Evolutionary conservation across 129 eudicot species (phyloP).

Genomic region (Lonicera japonica): DNA sequence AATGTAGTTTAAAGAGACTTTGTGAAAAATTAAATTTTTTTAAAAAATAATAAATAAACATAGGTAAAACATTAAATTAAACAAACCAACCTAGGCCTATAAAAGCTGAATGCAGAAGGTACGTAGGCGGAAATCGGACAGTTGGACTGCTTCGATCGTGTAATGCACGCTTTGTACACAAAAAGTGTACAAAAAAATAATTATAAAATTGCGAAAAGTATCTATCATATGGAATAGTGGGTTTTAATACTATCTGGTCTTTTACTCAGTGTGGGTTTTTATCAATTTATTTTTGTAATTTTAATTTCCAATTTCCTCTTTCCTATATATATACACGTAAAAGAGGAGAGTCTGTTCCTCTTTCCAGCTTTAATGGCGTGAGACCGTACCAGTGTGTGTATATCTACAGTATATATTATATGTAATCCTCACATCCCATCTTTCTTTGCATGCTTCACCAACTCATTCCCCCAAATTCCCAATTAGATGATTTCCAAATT

Average conservation of each 20-base stretch:
- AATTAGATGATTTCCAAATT: slow-evolving; percentile 20
- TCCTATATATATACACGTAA: slow-evolving; percentile 21
- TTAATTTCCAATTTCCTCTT: slow-evolving; percentile 5
- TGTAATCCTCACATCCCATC: slow-evolving; percentile 34
- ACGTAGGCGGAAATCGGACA: too few species aligned
- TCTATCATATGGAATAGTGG: neutral
- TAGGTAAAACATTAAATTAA: too few species aligned
- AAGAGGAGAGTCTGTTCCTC: slow-evolving; percentile 47
- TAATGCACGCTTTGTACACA: neutral
- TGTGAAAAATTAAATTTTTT: too few species aligned
- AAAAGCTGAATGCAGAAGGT: too few species aligned
- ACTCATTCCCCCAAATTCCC: slow-evolving; percentile 53
- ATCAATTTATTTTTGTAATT: neutral
- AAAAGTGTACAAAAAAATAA: neutral
- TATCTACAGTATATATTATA: slow-evolving; percentile 31
- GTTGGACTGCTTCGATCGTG: neutral
- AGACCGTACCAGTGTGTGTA: slow-evolving; percentile 55
- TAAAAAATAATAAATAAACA: too few species aligned
- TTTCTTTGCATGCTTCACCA: slow-evolving; percentile 84
- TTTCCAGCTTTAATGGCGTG: slow-evolving; percentile 83
- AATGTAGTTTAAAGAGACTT: too few species aligned
- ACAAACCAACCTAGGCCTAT: too few species aligned
- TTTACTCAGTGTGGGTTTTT: neutral
- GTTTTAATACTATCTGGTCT: neutral
- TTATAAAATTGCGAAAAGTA: neutral